phyloP scores from a whole-genome alignment of 2,329 filamentous ascomycete genomes.

The Cytospora piceicola region DNA sequence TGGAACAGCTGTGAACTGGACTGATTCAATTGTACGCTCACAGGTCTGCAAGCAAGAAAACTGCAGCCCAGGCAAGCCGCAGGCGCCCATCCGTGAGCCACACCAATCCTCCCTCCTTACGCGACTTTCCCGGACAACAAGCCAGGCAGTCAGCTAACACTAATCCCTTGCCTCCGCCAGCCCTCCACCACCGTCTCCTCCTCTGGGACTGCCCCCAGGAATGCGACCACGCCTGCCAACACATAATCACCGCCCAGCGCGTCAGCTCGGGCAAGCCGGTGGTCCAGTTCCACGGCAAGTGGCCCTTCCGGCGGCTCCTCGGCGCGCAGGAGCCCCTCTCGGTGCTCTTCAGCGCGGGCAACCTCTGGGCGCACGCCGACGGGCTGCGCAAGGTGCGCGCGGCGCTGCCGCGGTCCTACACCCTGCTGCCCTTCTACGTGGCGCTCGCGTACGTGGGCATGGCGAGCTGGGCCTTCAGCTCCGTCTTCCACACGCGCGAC shows the following conservation, averaged over 20 bases:
- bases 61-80: conserved; percentile 65
- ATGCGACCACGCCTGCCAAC: conserved; percentile 98
- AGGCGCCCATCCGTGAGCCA: conserved; percentile 70
- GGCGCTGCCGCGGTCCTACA: conserved; percentile 72
- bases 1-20: neutral
- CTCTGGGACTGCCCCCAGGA: conserved; percentile 91
- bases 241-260: conserved; percentile 79
- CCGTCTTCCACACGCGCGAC: conserved; percentile 91
- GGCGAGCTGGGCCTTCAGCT: conserved; percentile 83
- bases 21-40: neutral
- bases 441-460: conserved; percentile 80
- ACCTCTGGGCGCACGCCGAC: conserved; percentile 81
- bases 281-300: conserved; percentile 97
- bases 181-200: conserved; percentile 81
- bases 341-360: conserved; percentile 90
- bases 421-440: conserved; percentile 80
- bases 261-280: conserved; percentile 68
- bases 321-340: conserved; percentile 95
- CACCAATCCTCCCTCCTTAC: conserved; percentile 15
- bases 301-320: conserved; percentile 89
- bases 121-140: conserved; percentile 7
- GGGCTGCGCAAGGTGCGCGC: conserved; percentile 74
- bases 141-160: conserved; percentile 13
- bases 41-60: conserved; percentile 83
- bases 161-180: conserved; percentile 49